Conservation (phyloP, 192 early-diverging fungal genomes). For the Backusella sp. region DNA sequence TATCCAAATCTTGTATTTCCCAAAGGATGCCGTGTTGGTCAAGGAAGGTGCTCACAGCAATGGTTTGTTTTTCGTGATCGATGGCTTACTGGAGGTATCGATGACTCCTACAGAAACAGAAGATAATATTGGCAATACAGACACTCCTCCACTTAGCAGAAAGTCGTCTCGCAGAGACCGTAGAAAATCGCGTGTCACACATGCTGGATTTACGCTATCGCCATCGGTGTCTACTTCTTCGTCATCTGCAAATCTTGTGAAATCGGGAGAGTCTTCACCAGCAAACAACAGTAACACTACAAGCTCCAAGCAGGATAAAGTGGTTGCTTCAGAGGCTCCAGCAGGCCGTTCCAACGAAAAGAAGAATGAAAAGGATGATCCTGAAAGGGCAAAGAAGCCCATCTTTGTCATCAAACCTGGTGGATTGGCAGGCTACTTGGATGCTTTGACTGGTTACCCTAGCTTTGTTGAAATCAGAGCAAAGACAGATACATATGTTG, state of each 20-base stretch:
- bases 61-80: slow-evolving; percentile 92
- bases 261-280: not conserved
- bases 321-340: slow-evolving; percentile 31
- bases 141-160: not conserved
- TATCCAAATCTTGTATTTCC: slow-evolving; percentile 73
- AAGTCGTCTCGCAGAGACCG: not conserved
- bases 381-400: slow-evolving; percentile 31
- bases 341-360: slow-evolving; percentile 22
- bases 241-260: not conserved
- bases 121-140: not conserved
- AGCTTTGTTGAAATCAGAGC: slow-evolving; percentile 85
- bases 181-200: not conserved
- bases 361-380: not conserved
- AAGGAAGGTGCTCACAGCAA: slow-evolving; percentile 80
- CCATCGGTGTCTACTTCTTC: not conserved
- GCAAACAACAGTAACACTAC: not conserved
- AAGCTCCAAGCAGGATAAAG: not conserved
- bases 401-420: slow-evolving; percentile 82
- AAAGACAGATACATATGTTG: slow-evolving; percentile 79
- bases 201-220: not conserved
- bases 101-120: slow-evolving; percentile 38
- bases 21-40: slow-evolving; percentile 70
- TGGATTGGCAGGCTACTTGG: slow-evolving; percentile 89
- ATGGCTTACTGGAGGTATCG: slow-evolving; percentile 80
- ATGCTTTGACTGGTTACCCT: slow-evolving; percentile 88